Conservation (phyloP, 1,139 yeast genomes). For the Lodderomyces jiufengensis region DNA sequence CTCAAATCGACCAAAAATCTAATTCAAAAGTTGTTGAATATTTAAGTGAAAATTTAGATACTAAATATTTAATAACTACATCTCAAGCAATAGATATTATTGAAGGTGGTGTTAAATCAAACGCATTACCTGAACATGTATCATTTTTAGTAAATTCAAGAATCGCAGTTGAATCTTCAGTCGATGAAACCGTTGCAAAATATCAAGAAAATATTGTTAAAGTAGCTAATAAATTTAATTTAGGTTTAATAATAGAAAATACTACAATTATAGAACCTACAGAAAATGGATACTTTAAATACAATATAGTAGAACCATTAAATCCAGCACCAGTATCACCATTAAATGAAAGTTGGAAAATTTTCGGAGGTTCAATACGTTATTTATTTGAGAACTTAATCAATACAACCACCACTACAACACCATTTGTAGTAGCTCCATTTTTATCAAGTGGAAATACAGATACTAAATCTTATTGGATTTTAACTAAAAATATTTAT, state of each 20-base stretch:
- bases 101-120: slow-evolving; percentile 66
- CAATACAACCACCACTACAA: slow-evolving; percentile 20
- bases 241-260: slow-evolving; percentile 44
- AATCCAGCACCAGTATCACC: slow-evolving; percentile 64
- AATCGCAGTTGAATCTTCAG: slow-evolving; percentile 38
- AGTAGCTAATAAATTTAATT: slow-evolving; percentile 42
- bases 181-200: slow-evolving; percentile 41
- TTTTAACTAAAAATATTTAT: slow-evolving; percentile 34
- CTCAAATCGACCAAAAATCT: slow-evolving; percentile 39
- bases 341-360: slow-evolving; percentile 45
- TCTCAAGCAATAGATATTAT: slow-evolving; percentile 69
- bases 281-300: slow-evolving; percentile 43
- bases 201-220: slow-evolving; percentile 37
- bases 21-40: slow-evolving; percentile 38
- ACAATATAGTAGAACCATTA: slow-evolving; percentile 31
- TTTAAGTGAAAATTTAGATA: slow-evolving; percentile 17
- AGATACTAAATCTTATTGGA: slow-evolving; percentile 42
- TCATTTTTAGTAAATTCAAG: slow-evolving; percentile 56
- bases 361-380: slow-evolving; percentile 54
- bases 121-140: slow-evolving; percentile 72
- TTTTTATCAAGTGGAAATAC: slow-evolving; percentile 37
- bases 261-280: slow-evolving; percentile 27
- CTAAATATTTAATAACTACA: slow-evolving; percentile 51
- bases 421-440: slow-evolving; percentile 29
- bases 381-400: slow-evolving; percentile 50